Conservation (phyloP, 2,329 filamentous ascomycete genomes). For the Fusarium sp. region DNA sequence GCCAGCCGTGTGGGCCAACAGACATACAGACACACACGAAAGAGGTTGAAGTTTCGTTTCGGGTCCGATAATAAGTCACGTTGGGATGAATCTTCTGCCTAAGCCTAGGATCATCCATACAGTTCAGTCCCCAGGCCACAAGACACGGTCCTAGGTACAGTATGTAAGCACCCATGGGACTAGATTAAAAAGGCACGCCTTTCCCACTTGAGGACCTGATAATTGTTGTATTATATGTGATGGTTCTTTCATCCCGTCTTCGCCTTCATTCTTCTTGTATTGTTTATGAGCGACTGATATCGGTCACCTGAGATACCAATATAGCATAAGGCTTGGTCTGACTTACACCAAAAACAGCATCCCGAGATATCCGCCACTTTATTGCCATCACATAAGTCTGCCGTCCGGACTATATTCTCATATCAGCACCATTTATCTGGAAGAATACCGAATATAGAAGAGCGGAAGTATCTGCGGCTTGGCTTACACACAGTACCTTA, state of each 20-base stretch:
- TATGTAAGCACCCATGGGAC: slow-evolving; percentile 22
- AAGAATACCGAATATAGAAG: slow-evolving; percentile 27
- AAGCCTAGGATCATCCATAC: slow-evolving; percentile 14
- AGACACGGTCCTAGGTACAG: slow-evolving; percentile 16
- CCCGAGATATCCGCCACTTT: slow-evolving; percentile 25
- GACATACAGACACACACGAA: slow-evolving; percentile 16
- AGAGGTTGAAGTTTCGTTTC: slow-evolving; percentile 21
- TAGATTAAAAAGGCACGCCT: slow-evolving; percentile 28
- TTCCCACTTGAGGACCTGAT: slow-evolving; percentile 12
- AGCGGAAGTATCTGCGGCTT: neutral
- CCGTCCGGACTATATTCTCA: slow-evolving; percentile 19
- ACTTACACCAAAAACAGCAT: slow-evolving; percentile 26
- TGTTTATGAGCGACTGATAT: slow-evolving; percentile 21
- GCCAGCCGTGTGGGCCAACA: slow-evolving; percentile 35
- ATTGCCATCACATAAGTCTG: neutral
- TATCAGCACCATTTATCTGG: slow-evolving; percentile 25
- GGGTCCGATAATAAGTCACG: slow-evolving; percentile 32
- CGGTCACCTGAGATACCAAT: slow-evolving; percentile 35
- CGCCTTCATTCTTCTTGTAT: slow-evolving; percentile 5
- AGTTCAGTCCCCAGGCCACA: neutral
- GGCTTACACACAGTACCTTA: slow-evolving; percentile 14
- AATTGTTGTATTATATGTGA: slow-evolving; percentile 20
- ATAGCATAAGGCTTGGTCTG: slow-evolving; percentile 16
- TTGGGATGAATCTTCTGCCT: slow-evolving; percentile 33
- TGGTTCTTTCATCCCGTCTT: slow-evolving; percentile 25